Conservation (phyloP, 2,329 filamentous ascomycete genomes). For the Phyllosticta citriasiana region DNA sequence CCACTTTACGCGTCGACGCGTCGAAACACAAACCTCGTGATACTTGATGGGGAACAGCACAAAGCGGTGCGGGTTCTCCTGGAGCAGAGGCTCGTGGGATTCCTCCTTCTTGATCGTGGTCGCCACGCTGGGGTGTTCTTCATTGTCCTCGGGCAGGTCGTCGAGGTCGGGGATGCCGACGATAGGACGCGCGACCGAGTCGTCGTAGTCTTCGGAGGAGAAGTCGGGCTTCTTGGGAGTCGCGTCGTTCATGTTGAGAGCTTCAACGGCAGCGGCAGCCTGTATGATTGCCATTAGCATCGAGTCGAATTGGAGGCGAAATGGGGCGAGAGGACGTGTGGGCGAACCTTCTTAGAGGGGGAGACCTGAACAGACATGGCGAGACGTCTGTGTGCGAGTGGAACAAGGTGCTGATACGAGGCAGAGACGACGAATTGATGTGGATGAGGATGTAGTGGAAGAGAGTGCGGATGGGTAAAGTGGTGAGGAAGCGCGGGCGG, state of each 20-base stretch:
- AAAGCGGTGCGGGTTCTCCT: constrained; percentile 93
- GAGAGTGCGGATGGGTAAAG: not conserved
- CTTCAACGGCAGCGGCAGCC: constrained; percentile 79
- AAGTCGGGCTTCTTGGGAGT: constrained; percentile 87
- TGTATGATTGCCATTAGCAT: constrained; percentile 37
- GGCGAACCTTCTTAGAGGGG: constrained; percentile 60
- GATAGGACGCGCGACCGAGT: constrained; percentile 43
- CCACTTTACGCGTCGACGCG: constrained; percentile 23
- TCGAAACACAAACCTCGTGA: constrained; percentile 68
- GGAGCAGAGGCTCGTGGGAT: constrained; percentile 78
- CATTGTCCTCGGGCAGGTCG: constrained; percentile 22
- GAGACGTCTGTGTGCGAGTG: not conserved
- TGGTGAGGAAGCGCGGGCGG: not conserved
- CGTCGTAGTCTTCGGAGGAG: constrained; percentile 51
- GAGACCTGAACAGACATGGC: constrained; percentile 65
- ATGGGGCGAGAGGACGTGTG: constrained; percentile 18
- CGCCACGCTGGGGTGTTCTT: constrained; percentile 43
- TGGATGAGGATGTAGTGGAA: constrained; percentile 4
- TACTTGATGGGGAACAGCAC: constrained; percentile 99
- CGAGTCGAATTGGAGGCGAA: constrained; percentile 20
- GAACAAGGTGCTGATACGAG: not conserved
- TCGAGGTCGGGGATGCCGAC: constrained; percentile 39
- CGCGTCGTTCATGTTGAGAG: constrained; percentile 79
- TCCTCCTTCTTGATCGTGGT: constrained; percentile 53
- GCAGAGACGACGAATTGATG: not conserved